Base-by-base conservation (phyloP, 2,329 filamentous ascomycete genomes). In the Trichoderma polysporum region DNA sequence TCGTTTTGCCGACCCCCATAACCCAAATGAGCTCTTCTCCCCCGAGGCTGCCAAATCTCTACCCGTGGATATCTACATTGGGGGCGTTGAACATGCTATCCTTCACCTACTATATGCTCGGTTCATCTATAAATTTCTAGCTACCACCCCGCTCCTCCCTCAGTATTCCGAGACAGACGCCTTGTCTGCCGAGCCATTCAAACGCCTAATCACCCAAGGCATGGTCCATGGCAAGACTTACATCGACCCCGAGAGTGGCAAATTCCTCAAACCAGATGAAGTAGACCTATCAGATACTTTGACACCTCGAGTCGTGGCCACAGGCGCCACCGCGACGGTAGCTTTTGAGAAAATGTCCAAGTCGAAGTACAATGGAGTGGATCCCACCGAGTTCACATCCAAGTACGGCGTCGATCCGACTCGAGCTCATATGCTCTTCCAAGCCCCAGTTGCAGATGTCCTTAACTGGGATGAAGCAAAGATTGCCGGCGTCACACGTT, bases 261-360 rank as follows among this genome's bases (percentile, higher is more conserved):
- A 87, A 53, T 96, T 96, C 77, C 81, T 97, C 27, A 90, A 87
- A 69, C 91, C 91, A 0, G 84, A 88, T 17, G 92, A 97, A 76
- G 83, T 97, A 15, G 88, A 94, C 69, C 72, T 90, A 4, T 83
- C 81, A 3, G 82, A 86, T 47, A 80, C 85, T 0, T 79, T 81
- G 0, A 79, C 80, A 13, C 91, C 91, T 1, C 81, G 82, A 63
- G 85, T 95, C n/a, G 82, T 82, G 19, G 83, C 84, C 0, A 91
- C 88, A 0, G 86, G 88, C 3, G 79, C 85, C 56, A 73, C 74
- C 0, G 87, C 90, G 1, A 85, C 81, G 31, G 78, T 93, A 19
- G 89, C 87, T 1, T 97, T 86, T 72, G 93, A 97, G 76, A 97
- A 97, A 76, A 97, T 97, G 93, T 95, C 91, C 45, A 97, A 97